Conservation (phyloP, 768 basidiomycete species). For the Suillus occidentalis region DNA sequence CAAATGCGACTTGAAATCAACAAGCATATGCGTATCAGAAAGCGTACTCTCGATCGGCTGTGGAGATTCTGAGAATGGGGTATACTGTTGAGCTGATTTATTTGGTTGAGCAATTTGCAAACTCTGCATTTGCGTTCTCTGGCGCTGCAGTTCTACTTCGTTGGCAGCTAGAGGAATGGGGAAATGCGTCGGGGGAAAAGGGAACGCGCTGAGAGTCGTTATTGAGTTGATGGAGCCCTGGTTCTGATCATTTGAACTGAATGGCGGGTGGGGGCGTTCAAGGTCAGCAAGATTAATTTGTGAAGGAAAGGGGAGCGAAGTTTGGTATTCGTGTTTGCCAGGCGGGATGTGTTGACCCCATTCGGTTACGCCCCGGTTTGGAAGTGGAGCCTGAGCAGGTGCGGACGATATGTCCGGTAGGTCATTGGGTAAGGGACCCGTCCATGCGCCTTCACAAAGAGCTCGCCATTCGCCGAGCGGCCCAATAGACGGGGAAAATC, state of each 20-base stretch:
- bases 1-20: slow-evolving; percentile 9
- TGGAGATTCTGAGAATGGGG: slow-evolving; percentile 22
- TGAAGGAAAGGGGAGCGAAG: slow-evolving; percentile 10
- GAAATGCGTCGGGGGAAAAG: slow-evolving; percentile 69
- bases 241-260: slow-evolving; percentile 18
- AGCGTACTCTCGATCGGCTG: slow-evolving; percentile 11
- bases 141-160: slow-evolving; percentile 26
- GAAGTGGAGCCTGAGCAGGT: slow-evolving; percentile 8
- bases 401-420: slow-evolving; percentile 22
- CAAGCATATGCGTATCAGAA: slow-evolving; percentile 7
- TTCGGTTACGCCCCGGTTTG: slow-evolving; percentile 22
- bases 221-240: slow-evolving; percentile 45
- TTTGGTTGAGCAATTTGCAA: slow-evolving; percentile 18
- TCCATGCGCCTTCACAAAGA: slow-evolving; percentile 77
- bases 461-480: slow-evolving; percentile 71
- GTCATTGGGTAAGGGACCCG: slow-evolving; percentile 39
- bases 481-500: slow-evolving; percentile 65
- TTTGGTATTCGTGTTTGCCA: slow-evolving; percentile 11
- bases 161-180: slow-evolving; percentile 52
- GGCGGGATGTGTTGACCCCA: slow-evolving; percentile 31
- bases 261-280: slow-evolving; percentile 28
- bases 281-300: slow-evolving; percentile 8
- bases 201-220: slow-evolving; percentile 73
- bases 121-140: slow-evolving; percentile 25
- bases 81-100: slow-evolving; percentile 6